These are phyloP conservation scores for Leccinum boreale DNA, from an alignment of 768 basidiomycete species.

Conservation along the genomic window DNA sequence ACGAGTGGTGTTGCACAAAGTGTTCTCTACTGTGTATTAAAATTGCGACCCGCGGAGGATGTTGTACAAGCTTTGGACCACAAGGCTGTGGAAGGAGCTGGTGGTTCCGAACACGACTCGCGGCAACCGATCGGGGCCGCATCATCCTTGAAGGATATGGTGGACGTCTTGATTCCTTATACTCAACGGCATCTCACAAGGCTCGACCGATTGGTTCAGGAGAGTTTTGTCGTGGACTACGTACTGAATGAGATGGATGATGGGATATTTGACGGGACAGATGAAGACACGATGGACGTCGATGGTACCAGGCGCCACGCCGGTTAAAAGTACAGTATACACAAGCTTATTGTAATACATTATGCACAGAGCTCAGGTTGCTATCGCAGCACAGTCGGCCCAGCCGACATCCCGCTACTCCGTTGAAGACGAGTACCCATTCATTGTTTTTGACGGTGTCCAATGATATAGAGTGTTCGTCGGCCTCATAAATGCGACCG, in stretches of 20 bases:
- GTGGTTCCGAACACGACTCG: constrained; percentile 30
- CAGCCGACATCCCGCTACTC: constrained; percentile 64
- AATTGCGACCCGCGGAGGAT: constrained; percentile 71
- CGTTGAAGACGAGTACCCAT: constrained; percentile 68
- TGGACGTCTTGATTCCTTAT: constrained; percentile 89
- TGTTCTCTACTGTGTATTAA: constrained; percentile 77
- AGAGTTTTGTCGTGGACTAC: constrained; percentile 94
- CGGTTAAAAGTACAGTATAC: constrained; percentile 19
- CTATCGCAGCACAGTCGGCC: constrained; percentile 32
- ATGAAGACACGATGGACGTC: constrained; percentile 43
- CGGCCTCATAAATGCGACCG: constrained; percentile 51
- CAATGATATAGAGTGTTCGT: constrained; percentile 39
- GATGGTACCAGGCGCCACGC: constrained; percentile 2
- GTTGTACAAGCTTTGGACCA: constrained; percentile 60
- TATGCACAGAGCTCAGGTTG: background rate
- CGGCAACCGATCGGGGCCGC: constrained; percentile 17
- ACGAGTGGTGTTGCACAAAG: constrained; percentile 83
- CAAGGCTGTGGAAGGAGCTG: constrained; percentile 13
- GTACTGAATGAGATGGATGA: constrained; percentile 85
- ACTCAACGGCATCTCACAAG: constrained; percentile 89
- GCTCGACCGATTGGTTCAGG: constrained; percentile 85
- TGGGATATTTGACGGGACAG: constrained; percentile 58
- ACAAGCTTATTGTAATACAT: constrained; percentile 1
- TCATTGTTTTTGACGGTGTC: constrained; percentile 51
- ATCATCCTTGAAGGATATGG: constrained; percentile 59